These are phyloP conservation scores for Saccharomycopsis hybrid DNA, from an alignment of 1,139 yeast genomes.

Conservation along the genomic window DNA sequence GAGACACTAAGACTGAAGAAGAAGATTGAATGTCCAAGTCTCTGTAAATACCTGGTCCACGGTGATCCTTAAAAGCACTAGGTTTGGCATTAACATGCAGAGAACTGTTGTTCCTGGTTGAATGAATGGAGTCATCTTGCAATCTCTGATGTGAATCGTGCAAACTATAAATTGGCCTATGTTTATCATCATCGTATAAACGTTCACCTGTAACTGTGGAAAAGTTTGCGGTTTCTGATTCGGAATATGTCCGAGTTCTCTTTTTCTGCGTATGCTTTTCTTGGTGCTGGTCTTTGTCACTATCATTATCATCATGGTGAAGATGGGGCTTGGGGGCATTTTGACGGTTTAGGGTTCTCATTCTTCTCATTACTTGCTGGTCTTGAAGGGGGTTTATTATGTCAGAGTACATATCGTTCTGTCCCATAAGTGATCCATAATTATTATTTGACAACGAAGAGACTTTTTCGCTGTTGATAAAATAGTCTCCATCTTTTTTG, in stretches of 20 bases:
- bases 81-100: background rate
- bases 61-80: background rate
- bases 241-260: constrained; percentile 39
- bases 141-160: constrained; percentile 18
- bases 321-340: background rate
- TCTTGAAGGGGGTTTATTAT: constrained; percentile 11
- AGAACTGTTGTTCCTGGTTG: constrained; percentile 5
- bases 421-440: constrained; percentile 11
- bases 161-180: constrained; percentile 29
- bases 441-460: constrained; percentile 3
- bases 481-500: constrained; percentile 19
- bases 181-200: constrained; percentile 42
- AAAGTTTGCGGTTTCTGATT: constrained; percentile 46
- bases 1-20: background rate
- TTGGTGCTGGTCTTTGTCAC: background rate
- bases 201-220: constrained; percentile 45
- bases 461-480: constrained; percentile 13
- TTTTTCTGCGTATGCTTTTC: constrained; percentile 1
- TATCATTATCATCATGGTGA: background rate
- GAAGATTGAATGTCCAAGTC: constrained; percentile 11
- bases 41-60: background rate
- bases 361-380: constrained; percentile 3
- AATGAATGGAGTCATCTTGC: constrained; percentile 17
- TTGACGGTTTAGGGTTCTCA: constrained; percentile 11
- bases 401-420: constrained; percentile 11